Evolutionary conservation across 2,329 filamentous ascomycete genomes (phyloP), one percentile per base, ranked within the genome.

Genomic region (Alternaria arbusti): DNA sequence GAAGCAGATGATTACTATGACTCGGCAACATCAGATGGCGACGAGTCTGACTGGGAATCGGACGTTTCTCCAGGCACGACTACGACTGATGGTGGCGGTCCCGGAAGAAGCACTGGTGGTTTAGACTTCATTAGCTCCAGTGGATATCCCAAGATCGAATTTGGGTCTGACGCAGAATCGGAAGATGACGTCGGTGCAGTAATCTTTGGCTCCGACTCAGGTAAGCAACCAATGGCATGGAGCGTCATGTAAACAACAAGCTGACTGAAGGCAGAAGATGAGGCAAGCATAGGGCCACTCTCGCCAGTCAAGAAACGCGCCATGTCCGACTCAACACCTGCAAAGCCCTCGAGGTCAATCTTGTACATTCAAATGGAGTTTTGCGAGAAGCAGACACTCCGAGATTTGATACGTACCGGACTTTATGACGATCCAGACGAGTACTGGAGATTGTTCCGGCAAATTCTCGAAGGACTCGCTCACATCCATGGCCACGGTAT

Each of bases 291-390:
- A 4, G 70, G 73, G n/a, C 67, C 78, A 25, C 73, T 70, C 32
- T 81, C 82, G 49, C 69, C 81, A 20, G 66, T 71, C 12, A 73
- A 74, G 56, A 78, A 67, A 66, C 78, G 83, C 11, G 78, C 80
- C 49, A 79, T 81, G 55, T 85, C 84, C 17, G 82, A 82, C 56
- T 85, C 84, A 13, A 80, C 81, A 58, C 82, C 83, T 20, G 45
- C 63, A 17, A 84, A 86, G 46, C 82, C 87, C 5, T 86, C 87
- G 64, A 88, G 87, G 56, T 94, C 91, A 0, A 90, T 94, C 7
- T 85, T 99, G 45, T 99, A 97, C 78, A 98, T 99, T 59, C 96
- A 97, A 64, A 99, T 99, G 96, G 96, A 99, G 77, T 97, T 97
- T 70, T 99, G 96, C 75, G 95, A 98, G 78, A 96, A 95, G 76